A percentile compares a stretch with the other conserved stretches of the same genome.
phyloP scores from a whole-genome alignment of 225 moss, liverwort and hornwort genomes.

The Pseudisothecium myosuroides region DNA sequence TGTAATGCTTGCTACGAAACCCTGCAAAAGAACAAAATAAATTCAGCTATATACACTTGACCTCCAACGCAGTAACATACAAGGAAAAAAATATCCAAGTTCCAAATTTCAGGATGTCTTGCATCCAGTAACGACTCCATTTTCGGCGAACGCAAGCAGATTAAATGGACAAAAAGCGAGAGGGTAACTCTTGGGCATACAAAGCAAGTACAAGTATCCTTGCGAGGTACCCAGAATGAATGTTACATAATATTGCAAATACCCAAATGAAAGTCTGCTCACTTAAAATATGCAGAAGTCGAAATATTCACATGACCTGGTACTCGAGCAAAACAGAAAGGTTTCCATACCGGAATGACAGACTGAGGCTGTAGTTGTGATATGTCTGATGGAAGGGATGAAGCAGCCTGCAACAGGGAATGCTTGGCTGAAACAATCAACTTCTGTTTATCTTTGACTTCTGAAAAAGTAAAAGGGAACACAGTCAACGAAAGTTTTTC shows the following conservation, averaged over 20 bases:
- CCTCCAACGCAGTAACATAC: background rate
- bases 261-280: background rate
- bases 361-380: conserved; percentile 65
- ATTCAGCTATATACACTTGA: background rate
- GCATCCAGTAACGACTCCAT: background rate
- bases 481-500: background rate
- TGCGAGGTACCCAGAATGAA: background rate
- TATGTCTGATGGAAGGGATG: conserved; percentile 69
- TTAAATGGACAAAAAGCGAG: background rate
- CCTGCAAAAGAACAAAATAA: conserved; percentile 23
- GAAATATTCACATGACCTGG: background rate
- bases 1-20: conserved; percentile 60
- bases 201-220: background rate
- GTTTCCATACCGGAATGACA: conserved; percentile 55
- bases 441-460: conserved; percentile 47
- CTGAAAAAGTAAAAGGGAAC: conserved; percentile 23
- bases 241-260: background rate
- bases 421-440: conserved; percentile 80
- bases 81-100: background rate
- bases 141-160: background rate
- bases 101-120: background rate
- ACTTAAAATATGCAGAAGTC: background rate
- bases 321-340: background rate
- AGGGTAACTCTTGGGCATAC: background rate
- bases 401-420: conserved; percentile 64